Percentiles rank a stretch among this genome's conserved stretches.
phyloP scores from a whole-genome alignment of 306 rosid species.

The Fragaria nilgerrensis region DNA sequence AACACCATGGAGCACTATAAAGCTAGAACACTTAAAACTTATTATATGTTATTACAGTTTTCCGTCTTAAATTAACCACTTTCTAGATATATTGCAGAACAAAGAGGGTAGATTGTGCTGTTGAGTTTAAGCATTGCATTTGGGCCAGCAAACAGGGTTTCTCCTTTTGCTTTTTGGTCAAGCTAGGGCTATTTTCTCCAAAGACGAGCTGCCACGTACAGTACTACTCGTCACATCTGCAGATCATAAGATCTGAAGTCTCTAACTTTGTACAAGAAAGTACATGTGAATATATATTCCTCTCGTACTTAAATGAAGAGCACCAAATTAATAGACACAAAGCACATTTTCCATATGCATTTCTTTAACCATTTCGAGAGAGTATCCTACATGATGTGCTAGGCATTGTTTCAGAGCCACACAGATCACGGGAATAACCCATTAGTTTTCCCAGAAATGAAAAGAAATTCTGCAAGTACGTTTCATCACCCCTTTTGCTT shows the following conservation, averaged over 20 bases:
- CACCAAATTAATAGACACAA: background rate
- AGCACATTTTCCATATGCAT: background rate
- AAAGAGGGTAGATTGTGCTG: background rate
- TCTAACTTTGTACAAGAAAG: background rate
- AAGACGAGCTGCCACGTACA: background rate
- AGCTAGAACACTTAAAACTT: too few relatives aligned
- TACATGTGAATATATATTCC: background rate
- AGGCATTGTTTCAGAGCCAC: background rate
- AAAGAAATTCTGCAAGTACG: background rate
- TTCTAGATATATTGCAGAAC: too few relatives aligned
- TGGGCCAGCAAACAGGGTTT: background rate
- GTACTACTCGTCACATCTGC: slow-evolving; percentile 2
- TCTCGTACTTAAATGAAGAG: background rate
- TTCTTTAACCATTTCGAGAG: background rate
- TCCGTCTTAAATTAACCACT: too few relatives aligned
- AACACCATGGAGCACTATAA: background rate
- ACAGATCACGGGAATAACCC: background rate
- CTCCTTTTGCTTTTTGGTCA: background rate
- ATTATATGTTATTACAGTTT: too few relatives aligned
- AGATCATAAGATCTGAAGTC: background rate
- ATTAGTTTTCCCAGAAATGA: background rate
- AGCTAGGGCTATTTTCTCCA: background rate
- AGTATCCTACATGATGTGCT: background rate
- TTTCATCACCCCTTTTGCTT: background rate
- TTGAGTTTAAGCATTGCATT: background rate